Base-by-base conservation (phyloP, 345 rosid genomes). In the Eutrema heterophyllum region DNA sequence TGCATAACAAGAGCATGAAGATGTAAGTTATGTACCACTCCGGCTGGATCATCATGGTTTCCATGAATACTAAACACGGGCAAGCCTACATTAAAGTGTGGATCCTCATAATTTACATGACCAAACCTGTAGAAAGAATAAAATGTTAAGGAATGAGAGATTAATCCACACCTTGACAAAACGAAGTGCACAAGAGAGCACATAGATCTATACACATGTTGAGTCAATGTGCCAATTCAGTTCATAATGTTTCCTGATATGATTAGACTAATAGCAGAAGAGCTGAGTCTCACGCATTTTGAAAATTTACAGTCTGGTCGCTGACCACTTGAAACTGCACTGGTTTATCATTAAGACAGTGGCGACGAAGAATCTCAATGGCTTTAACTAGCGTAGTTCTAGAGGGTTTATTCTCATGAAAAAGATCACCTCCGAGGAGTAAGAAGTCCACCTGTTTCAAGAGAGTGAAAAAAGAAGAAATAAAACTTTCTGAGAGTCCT, bases 21-120 rank as follows among this genome's bases (percentile, higher is more conserved):
- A 51, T 64, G 66, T 16, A 78, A 70, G 40, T 63, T 58, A 30
- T 80, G 79, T 87, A 94, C 98, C 92, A 94, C 99, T 79, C 99
- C 99, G 68, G 99, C 99, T 68, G 99, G 99, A 80, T 94, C 99
- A 81, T 94, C 99, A 81, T 94, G 99, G 84, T 94, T 92, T 83
- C 99, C 99, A 84, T 94, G 99, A 73, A 94, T 94, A 67, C 92
- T 94, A 77, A 94, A 92, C 54, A 94, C 97, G 2, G 99, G 99
- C 81, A 94, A 81, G 41, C 99, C 99, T 72, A 94, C 96, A 78
- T 92, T 94, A 82, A 89, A 94, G 83, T 94, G 96, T 56, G 97
- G 97, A 78, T 94, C 99, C 83, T 94, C 99, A 80, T 91, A 94
- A 83, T 94, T 94, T 68, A 94, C 99, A 78, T 94, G 99, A 51